phyloP scores from a whole-genome alignment of 352 stramenopile genomes.

The Phytophthora syringae region DNA sequence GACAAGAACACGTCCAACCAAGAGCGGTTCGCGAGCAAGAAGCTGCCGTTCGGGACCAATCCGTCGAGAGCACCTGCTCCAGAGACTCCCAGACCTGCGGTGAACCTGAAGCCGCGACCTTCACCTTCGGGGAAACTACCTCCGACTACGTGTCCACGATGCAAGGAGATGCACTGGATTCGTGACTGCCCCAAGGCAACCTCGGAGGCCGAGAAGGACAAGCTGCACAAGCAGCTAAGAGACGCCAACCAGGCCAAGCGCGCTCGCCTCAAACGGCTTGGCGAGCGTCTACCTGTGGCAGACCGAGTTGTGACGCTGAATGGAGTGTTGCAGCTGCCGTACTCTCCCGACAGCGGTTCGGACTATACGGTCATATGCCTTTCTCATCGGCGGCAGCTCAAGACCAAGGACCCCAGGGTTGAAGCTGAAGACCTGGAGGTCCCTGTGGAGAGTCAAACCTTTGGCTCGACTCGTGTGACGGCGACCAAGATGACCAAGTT shows the following conservation, averaged over 20 bases:
- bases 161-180: neutral
- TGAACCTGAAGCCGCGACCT: neutral
- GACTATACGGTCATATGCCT: slow-evolving; percentile 3
- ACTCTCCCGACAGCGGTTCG: slow-evolving; percentile 14
- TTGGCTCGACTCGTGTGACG: neutral
- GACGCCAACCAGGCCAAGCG: neutral
- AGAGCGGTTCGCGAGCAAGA: too few relatives aligned
- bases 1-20: too few relatives aligned
- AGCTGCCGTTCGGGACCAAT: too few relatives aligned
- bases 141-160: neutral
- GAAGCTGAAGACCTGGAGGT: neutral
- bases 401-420: neutral
- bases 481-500: neutral
- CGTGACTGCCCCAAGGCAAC: neutral
- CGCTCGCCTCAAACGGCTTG: slow-evolving; percentile 3
- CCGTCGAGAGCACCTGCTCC: neutral
- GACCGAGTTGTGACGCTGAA: slow-evolving; percentile 7
- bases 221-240: neutral
- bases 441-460: neutral
- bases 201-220: neutral
- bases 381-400: slow-evolving; percentile 1
- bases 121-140: too few relatives aligned
- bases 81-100: neutral
- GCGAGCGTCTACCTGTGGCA: neutral
- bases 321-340: slow-evolving; percentile 2